Evolutionary conservation across 1,284 basidiomycete genomes (phyloP).

Genomic region (Apiotrichum brassicae): DNA sequence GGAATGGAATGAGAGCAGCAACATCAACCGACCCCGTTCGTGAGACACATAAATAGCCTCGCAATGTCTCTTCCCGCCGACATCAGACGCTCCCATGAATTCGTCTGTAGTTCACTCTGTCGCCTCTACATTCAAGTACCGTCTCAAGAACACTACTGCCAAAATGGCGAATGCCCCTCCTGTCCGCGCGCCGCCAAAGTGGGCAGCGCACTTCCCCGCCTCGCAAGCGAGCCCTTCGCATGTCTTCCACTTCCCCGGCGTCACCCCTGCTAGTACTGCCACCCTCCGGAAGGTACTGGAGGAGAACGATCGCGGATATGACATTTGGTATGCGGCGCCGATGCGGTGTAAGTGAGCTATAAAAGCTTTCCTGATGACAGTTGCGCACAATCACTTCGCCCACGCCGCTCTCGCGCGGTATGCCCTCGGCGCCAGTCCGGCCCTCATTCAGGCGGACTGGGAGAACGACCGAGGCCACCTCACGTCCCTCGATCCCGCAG

Average conservation of each 20-base stretch:
- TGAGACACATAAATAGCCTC: no score
- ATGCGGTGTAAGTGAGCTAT: conserved; percentile 24
- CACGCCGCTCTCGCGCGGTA: conserved; percentile 55
- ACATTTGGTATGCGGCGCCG: conserved; percentile 51
- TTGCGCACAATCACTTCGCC: conserved; percentile 57
- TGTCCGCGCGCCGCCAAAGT: conserved; percentile 4
- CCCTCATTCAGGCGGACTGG: conserved; percentile 51
- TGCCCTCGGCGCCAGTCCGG: conserved; percentile 56
- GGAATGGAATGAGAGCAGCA: no score
- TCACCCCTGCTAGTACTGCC: conserved; percentile 51
- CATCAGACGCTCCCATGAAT: no score
- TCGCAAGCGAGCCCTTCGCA: conserved; percentile 30
- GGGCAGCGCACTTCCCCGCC: conserved; percentile 22
- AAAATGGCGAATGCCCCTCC: no score
- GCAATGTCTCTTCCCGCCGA: no score
- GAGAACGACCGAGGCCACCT: conserved; percentile 36
- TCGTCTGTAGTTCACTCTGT: no score
- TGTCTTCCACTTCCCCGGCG: conserved; percentile 49
- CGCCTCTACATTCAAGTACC: no score
- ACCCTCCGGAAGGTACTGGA: conserved; percentile 52
- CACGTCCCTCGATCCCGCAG: conserved; percentile 50
- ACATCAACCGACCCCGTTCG: no score
- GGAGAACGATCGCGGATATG: conserved; percentile 55
- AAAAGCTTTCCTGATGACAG: conserved; percentile 12
- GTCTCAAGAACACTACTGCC: no score